Conservation (phyloP, 164 flowering plant genomes). For the Santalum album region DNA sequence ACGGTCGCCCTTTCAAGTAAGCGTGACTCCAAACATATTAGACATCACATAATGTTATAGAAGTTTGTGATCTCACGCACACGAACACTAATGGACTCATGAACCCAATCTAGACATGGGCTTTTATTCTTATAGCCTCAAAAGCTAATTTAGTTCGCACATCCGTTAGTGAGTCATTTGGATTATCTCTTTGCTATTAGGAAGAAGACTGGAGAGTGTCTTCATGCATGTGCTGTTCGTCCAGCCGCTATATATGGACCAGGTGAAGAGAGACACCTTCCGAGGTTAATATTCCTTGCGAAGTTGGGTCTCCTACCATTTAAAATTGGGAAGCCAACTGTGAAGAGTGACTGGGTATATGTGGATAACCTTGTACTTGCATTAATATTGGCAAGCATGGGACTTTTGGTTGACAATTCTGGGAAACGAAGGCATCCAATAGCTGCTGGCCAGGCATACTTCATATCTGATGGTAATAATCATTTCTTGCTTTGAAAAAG, state of each 20-base stretch:
- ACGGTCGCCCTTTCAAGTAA: conserved; percentile 77
- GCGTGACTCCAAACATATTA: background rate
- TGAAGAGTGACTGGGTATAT: conserved; percentile 85
- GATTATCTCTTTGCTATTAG: conserved; percentile 17
- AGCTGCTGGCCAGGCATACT: conserved; percentile 97
- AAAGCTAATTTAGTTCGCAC: background rate
- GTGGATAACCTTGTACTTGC: conserved; percentile 87
- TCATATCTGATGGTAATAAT: conserved; percentile 78
- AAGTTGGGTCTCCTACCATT: conserved; percentile 64
- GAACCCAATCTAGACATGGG: too few species aligned
- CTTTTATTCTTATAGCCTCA: background rate
- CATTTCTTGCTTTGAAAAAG: background rate
- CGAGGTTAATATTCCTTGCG: conserved; percentile 66
- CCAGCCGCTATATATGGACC: conserved; percentile 98
- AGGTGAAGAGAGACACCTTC: conserved; percentile 91
- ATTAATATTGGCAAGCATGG: conserved; percentile 89
- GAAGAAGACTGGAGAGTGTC: conserved; percentile 40
- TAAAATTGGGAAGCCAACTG: conserved; percentile 53
- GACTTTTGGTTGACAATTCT: conserved; percentile 79
- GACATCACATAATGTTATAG: too few species aligned
- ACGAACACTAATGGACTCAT: too few species aligned
- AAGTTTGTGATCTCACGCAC: too few species aligned
- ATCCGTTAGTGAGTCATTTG: conserved; percentile 11
- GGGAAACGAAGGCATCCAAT: conserved; percentile 53
- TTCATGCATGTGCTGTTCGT: conserved; percentile 87